Evolutionary conservation across 352 stramenopile genomes (phyloP).

Genomic region (Phytopythium montanum): DNA sequence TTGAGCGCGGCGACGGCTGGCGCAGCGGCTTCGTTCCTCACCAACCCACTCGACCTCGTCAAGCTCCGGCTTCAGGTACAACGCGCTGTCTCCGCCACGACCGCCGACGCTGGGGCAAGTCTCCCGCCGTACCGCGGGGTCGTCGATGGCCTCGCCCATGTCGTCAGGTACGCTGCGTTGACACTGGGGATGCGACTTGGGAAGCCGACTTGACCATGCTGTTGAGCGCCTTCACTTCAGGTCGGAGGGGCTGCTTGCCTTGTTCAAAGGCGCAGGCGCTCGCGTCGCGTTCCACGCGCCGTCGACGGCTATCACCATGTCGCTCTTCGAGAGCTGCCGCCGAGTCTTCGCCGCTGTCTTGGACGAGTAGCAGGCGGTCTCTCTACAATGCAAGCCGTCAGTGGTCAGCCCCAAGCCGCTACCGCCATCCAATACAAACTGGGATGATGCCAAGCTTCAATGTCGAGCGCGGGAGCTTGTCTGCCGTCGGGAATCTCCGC

Average conservation of each 20-base stretch:
- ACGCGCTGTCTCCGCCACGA: slow-evolving; percentile 27
- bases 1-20: slow-evolving; percentile 79
- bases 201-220: slow-evolving; percentile 7
- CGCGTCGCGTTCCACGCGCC: slow-evolving; percentile 95
- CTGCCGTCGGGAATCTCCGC: not conserved
- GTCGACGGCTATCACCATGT: slow-evolving; percentile 97
- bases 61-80: slow-evolving; percentile 95
- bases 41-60: slow-evolving; percentile 95
- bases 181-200: not conserved
- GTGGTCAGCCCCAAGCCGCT: not conserved
- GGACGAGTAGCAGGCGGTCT: slow-evolving; percentile 13
- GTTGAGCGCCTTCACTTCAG: slow-evolving; percentile 36
- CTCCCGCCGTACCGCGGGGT: slow-evolving; percentile 55
- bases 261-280: slow-evolving; percentile 95
- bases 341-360: slow-evolving; percentile 50
- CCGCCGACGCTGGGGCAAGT: slow-evolving; percentile 15
- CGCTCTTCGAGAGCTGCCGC: slow-evolving; percentile 91
- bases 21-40: slow-evolving; percentile 93
- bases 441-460: not conserved
- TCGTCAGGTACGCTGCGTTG: slow-evolving; percentile 41
- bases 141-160: slow-evolving; percentile 85
- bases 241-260: slow-evolving; percentile 81
- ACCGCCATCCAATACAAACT: not conserved
- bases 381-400: not conserved
- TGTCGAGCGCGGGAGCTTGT: not conserved